A percentile compares a stretch with the other conserved stretches of the same genome.
These are phyloP conservation scores for Falciphora oryzae DNA, from an alignment of 2,329 filamentous ascomycete species.

Conservation along the genomic window DNA sequence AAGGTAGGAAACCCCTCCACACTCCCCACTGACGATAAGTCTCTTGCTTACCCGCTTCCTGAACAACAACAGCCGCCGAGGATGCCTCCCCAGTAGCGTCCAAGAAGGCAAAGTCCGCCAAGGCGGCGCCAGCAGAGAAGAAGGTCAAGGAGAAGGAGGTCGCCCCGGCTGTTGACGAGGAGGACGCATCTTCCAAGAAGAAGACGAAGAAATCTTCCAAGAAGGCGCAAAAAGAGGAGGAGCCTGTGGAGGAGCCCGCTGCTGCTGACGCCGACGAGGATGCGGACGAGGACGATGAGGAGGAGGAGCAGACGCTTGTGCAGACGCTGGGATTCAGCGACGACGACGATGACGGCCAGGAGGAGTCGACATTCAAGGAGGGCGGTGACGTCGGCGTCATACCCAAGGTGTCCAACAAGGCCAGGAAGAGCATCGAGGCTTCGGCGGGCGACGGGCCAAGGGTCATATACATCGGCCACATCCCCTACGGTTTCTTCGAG, in stretches of 20 bases:
- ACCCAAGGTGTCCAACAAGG: slow-evolving; percentile 40
- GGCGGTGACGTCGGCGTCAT: slow-evolving; percentile 46
- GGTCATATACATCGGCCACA: slow-evolving; percentile 80
- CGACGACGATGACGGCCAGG: slow-evolving; percentile 14
- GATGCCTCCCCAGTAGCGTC: slow-evolving; percentile 21
- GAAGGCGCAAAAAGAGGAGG: slow-evolving; percentile 19
- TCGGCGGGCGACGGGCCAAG: slow-evolving; percentile 54
- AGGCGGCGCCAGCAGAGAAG: neutral
- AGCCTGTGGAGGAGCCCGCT: slow-evolving; percentile 37
- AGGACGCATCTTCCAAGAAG: neutral
- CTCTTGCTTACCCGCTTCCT: neutral
- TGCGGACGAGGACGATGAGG: slow-evolving; percentile 8
- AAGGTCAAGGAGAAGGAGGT: slow-evolving; percentile 6
- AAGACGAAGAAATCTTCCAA: slow-evolving; percentile 4
- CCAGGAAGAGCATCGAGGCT: slow-evolving; percentile 36
- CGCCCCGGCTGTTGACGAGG: neutral
- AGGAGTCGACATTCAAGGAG: slow-evolving; percentile 31
- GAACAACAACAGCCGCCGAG: slow-evolving; percentile 17
- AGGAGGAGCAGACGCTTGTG: slow-evolving; percentile 15
- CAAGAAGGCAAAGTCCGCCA: slow-evolving; percentile 19
- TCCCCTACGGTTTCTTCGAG: slow-evolving; percentile 78
- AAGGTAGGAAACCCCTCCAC: neutral
- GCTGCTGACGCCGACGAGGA: slow-evolving; percentile 18
- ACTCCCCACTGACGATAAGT: no score
- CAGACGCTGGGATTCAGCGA: slow-evolving; percentile 14